A percentile compares a stretch with the other conserved stretches of the same genome.
phyloP scores from a whole-genome alignment of 1,284 basidiomycete genomes.

The Psilocybe mexicana region DNA sequence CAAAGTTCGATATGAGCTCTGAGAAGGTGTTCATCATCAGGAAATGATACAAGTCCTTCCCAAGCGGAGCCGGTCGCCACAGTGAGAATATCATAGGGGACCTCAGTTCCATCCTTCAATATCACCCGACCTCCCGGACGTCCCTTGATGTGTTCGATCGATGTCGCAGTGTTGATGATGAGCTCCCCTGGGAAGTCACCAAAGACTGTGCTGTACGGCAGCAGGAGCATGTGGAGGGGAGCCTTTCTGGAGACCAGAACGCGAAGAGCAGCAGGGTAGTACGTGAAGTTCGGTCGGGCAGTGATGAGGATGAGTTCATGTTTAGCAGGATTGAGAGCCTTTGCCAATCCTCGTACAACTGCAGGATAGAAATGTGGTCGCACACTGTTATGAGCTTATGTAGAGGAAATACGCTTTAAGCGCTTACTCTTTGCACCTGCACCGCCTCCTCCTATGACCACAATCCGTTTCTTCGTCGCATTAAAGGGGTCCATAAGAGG shows the following conservation, averaged over 20 bases:
- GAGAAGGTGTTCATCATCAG: conserved; percentile 38
- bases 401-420: neutral
- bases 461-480: conserved; percentile 23
- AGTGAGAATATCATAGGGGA: conserved; percentile 12
- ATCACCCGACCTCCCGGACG: conserved; percentile 11
- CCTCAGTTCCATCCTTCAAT: conserved; percentile 14
- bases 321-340: conserved; percentile 36
- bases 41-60: conserved; percentile 49
- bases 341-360: conserved; percentile 35
- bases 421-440: conserved; percentile 31
- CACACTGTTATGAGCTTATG: neutral
- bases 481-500: neutral
- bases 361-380: neutral
- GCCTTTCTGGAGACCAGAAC: conserved; percentile 39
- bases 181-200: conserved; percentile 41
- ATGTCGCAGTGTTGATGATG: conserved; percentile 30
- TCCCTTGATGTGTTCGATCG: conserved; percentile 21
- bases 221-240: conserved; percentile 36
- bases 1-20: conserved; percentile 41
- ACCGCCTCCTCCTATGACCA: conserved; percentile 44
- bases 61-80: conserved; percentile 33
- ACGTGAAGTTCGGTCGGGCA: conserved; percentile 35
- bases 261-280: conserved; percentile 38
- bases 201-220: conserved; percentile 50
- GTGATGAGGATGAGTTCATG: conserved; percentile 43